phyloP scores from a whole-genome alignment of 352 stramenopile species.

The Phytopythium sindhum region DNA sequence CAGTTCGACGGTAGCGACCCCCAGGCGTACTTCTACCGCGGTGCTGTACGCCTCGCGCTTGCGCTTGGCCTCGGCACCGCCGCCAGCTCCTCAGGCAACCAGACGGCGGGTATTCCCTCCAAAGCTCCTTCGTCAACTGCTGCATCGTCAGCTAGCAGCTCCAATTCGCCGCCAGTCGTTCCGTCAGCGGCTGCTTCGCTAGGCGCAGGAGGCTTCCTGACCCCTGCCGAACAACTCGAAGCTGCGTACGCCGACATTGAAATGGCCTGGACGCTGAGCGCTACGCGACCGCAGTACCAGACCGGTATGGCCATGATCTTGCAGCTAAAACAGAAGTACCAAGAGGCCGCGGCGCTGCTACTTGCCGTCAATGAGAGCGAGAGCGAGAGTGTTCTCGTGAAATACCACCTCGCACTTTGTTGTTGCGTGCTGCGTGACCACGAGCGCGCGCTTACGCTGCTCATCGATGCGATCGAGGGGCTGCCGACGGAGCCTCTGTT shows the following conservation, averaged over 20 bases:
- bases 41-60: conserved; percentile 59
- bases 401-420: conserved; percentile 63
- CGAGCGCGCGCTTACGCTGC: conserved; percentile 40
- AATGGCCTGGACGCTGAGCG: conserved; percentile 62
- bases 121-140: neutral
- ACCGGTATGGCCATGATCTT: conserved; percentile 76
- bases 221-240: conserved; percentile 50
- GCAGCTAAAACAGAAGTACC: conserved; percentile 53
- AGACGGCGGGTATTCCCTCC: neutral
- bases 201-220: conserved; percentile 10
- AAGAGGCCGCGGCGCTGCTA: conserved; percentile 37
- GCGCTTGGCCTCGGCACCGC: conserved; percentile 38
- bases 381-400: conserved; percentile 40
- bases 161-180: neutral
- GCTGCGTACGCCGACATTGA: conserved; percentile 74
- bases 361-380: conserved; percentile 25
- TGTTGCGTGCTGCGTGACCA: conserved; percentile 43
- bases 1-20: conserved; percentile 72
- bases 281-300: conserved; percentile 42
- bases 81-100: neutral
- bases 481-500: conserved; percentile 57
- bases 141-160: neutral
- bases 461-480: conserved; percentile 52
- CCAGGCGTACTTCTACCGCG: conserved; percentile 75
- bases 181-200: neutral